Evolutionary conservation across 768 basidiomycete species (phyloP), one percentile per base, ranked within the genome.

Genomic region (Lentinus brumalis): DNA sequence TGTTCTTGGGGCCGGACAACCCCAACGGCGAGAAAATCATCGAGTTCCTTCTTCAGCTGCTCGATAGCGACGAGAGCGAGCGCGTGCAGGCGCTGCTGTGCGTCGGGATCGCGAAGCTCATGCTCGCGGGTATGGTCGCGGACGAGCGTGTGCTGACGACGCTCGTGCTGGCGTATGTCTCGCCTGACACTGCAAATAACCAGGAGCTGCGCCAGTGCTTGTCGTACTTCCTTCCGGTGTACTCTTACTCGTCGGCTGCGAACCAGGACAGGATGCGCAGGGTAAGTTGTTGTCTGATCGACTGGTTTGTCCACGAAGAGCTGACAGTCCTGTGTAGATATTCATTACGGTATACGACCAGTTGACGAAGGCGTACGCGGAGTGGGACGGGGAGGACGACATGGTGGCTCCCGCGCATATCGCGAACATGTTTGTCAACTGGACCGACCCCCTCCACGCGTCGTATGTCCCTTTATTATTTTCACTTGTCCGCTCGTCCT

Each of bases 191-290:
- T 2, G 81, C 77, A 15, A 84, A 86, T 31, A 98, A 96, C 67
- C 88, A 92, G 61, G 84, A 89, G 57, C 78, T 98, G 16, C 83
- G 92, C 44, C 96, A 98, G 72, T 94, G 89, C 67, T 74, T 97
- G 41, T 82, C 88, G 4, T 91, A 89, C 71, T 96, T 96, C 79
- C 87, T 96, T 75, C 90, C 86, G 2, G 85, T 87, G 0, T 97
- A 89, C 69, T 91, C 91, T 72, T 92, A 87, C 73, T 92, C 92
- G n/a, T 87, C 88, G 0, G 72, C 82, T 5, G 66, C 67, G 21
- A 92, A 96, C 67, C 95, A 97, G 73, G 73, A 81, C 16, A 74
- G 82, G n/a, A 87, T 97, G 80, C 82, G 81, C 67, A 71, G 83
- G 79, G 79, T 86, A 79, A 65, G 84, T 80, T 16, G 54, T 74